These are phyloP conservation scores for Penicillium sp. DNA, from an alignment of 2,329 filamentous ascomycete genomes.

Conservation along the genomic window DNA sequence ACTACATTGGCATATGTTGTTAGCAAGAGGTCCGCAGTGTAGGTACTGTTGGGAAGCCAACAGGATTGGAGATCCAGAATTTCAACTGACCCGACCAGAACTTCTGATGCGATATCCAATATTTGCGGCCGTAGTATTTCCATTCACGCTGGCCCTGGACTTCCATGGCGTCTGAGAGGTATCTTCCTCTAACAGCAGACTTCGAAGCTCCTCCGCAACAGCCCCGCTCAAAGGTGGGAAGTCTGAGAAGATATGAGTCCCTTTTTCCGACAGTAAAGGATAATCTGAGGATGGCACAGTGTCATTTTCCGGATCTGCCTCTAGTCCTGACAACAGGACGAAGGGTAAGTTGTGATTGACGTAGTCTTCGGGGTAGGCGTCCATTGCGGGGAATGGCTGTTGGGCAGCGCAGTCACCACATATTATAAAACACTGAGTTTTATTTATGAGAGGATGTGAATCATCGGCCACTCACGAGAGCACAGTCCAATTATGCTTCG, in stretches of 20 bases:
- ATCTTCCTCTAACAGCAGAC: slow-evolving; percentile 66
- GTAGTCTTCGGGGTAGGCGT: slow-evolving; percentile 61
- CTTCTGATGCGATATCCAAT: slow-evolving; percentile 67
- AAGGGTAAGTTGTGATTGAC: slow-evolving; percentile 84
- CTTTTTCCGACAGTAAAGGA: slow-evolving; percentile 56
- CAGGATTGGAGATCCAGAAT: not conserved
- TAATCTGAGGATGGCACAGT: slow-evolving; percentile 40
- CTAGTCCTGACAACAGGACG: slow-evolving; percentile 76
- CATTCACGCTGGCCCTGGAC: slow-evolving; percentile 49
- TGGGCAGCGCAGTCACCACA: slow-evolving; percentile 35
- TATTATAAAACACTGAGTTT: slow-evolving; percentile 19
- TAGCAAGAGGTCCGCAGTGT: slow-evolving; percentile 15
- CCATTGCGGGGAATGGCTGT: slow-evolving; percentile 42
- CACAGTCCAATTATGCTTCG: not conserved
- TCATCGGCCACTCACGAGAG: not conserved
- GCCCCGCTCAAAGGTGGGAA: slow-evolving; percentile 64
- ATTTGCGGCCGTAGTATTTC: slow-evolving; percentile 46
- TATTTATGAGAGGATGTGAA: not conserved
- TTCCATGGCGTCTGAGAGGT: slow-evolving; percentile 67
- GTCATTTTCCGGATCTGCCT: slow-evolving; percentile 38
- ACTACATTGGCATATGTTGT: slow-evolving; percentile 25
- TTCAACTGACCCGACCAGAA: slow-evolving; percentile 73
- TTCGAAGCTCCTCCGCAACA: slow-evolving; percentile 64
- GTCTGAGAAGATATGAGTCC: slow-evolving; percentile 67
- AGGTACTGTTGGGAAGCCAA: not conserved